Evolutionary conservation across 2,329 filamentous ascomycete species (phyloP).

Genomic region (Sclerotinia glacialis): DNA sequence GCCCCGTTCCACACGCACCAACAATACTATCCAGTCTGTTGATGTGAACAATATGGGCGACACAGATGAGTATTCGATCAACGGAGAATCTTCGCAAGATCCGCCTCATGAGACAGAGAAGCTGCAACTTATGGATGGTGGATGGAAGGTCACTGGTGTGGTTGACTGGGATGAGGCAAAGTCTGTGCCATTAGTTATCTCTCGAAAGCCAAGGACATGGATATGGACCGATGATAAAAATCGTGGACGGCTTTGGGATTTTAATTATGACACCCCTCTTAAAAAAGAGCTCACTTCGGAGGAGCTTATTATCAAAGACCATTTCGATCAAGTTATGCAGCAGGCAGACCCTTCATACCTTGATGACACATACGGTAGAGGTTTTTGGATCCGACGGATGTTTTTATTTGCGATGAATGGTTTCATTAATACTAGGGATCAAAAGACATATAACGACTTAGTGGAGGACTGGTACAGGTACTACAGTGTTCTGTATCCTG

Average conservation of each 20-base stretch:
- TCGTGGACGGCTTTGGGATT: background rate
- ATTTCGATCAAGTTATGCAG: slow-evolving; percentile 7
- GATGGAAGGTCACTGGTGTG: slow-evolving; percentile 23
- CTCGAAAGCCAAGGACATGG: slow-evolving; percentile 25
- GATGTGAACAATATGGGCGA: too few species aligned
- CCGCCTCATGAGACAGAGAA: background rate
- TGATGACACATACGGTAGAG: background rate
- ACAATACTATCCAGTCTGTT: too few species aligned
- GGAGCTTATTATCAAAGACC: slow-evolving; percentile 28
- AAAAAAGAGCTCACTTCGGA: slow-evolving; percentile 23
- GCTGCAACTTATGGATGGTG: background rate
- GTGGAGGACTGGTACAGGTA: background rate
- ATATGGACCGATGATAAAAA: slow-evolving; percentile 26
- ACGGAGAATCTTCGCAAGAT: background rate
- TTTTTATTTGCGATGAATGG: background rate
- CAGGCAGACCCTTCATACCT: background rate
- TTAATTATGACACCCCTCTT: slow-evolving; percentile 18
- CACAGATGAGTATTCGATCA: background rate
- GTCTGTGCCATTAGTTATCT: slow-evolving; percentile 26
- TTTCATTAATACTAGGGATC: rapidly evolving
- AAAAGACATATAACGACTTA: background rate
- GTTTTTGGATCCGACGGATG: background rate
- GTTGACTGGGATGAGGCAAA: slow-evolving; percentile 29
- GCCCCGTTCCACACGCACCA: too few species aligned
- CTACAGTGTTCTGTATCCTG: background rate